These are phyloP conservation scores for Bondarzewia mesenterica DNA, from an alignment of 1,284 basidiomycete genomes.

Conservation along the genomic window DNA sequence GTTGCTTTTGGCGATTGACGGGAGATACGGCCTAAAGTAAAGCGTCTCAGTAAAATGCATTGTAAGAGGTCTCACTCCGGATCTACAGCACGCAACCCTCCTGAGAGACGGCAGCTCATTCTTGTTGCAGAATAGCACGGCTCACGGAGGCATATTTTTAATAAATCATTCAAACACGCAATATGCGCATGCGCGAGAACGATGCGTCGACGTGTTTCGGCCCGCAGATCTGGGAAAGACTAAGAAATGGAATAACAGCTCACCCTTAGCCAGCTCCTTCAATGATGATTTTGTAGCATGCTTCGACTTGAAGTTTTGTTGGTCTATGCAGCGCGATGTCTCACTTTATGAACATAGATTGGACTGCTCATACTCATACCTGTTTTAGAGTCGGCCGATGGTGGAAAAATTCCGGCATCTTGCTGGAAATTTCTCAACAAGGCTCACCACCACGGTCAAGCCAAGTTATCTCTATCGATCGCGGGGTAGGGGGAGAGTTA, in stretches of 20 bases:
- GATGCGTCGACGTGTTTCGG: too few relatives aligned
- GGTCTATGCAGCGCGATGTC: conserved; percentile 35
- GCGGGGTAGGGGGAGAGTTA: too few relatives aligned
- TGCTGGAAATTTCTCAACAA: not conserved
- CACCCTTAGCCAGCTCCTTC: conserved; percentile 80
- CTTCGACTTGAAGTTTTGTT: conserved; percentile 88
- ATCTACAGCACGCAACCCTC: too few relatives aligned
- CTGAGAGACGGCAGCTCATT: too few relatives aligned
- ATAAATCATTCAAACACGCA: too few relatives aligned
- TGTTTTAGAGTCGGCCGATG: conserved; percentile 85
- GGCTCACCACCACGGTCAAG: too few relatives aligned
- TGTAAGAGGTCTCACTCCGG: too few relatives aligned
- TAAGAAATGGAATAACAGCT: conserved; percentile 7
- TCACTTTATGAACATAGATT: not conserved
- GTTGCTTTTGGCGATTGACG: conserved; percentile 47
- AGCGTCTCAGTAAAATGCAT: not conserved
- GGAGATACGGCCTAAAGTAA: conserved; percentile 41
- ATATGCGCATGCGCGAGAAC: too few relatives aligned
- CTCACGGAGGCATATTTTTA: too few relatives aligned
- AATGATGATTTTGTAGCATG: conserved; percentile 80
- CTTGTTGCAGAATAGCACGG: too few relatives aligned
- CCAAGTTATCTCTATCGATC: too few relatives aligned
- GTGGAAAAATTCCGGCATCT: conserved; percentile 36
- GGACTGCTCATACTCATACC: conserved; percentile 33
- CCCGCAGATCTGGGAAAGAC: not conserved